These are phyloP conservation scores for Pharus latifolius DNA, from an alignment of 176 grass and related monocot species.

Conservation along the genomic window DNA sequence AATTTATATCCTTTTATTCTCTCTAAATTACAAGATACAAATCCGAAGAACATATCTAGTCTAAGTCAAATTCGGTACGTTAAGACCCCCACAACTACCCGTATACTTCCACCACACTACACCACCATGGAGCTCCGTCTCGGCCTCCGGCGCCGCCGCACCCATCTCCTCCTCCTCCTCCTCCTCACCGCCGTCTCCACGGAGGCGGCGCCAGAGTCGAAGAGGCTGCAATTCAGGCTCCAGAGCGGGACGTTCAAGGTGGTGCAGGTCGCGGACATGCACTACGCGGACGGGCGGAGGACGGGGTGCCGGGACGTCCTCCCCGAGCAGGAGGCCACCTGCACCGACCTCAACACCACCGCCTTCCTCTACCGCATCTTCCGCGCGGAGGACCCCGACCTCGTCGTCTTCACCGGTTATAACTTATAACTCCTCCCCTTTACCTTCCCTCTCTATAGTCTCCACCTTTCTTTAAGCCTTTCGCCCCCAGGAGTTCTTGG, in stretches of 20 bases:
- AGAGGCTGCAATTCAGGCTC: slow-evolving; percentile 48
- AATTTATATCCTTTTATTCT: too few relatives aligned
- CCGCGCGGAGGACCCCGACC: slow-evolving; percentile 80
- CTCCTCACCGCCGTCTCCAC: background rate
- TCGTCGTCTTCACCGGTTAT: slow-evolving; percentile 86
- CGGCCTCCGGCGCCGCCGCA: background rate
- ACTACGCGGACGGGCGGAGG: slow-evolving; percentile 63
- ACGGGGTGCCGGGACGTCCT: slow-evolving; percentile 71
- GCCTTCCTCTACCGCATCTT: slow-evolving; percentile 77
- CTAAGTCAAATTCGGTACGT: too few relatives aligned
- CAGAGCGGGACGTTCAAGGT: slow-evolving; percentile 74
- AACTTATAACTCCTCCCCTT: background rate
- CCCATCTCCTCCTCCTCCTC: background rate
- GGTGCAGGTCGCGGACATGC: slow-evolving; percentile 94
- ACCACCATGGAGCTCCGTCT: background rate
- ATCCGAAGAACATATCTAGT: too few relatives aligned
- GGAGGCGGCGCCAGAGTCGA: background rate
- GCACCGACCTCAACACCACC: slow-evolving; percentile 99
- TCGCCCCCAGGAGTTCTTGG: background rate
- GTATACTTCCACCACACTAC: background rate
- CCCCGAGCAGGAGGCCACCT: slow-evolving; percentile 33
- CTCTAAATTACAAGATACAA: too few relatives aligned
- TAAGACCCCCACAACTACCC: too few relatives aligned
- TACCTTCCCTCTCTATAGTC: background rate
- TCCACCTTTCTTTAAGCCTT: too few relatives aligned